These are phyloP conservation scores for Phytopythium cucurbitacearum DNA, from an alignment of 352 stramenopile species.

Conservation along the genomic window DNA sequence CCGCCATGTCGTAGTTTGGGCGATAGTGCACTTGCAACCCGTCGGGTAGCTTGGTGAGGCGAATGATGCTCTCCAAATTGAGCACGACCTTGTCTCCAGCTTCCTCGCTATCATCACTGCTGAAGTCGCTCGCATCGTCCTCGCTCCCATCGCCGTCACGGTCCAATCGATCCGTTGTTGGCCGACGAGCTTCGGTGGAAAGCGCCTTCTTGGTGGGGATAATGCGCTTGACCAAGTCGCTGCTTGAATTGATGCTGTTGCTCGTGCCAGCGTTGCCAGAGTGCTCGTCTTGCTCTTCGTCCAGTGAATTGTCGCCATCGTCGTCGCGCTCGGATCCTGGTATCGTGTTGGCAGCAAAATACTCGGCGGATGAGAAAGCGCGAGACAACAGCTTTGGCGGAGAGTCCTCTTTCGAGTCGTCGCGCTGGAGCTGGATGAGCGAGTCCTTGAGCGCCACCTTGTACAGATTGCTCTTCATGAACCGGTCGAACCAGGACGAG, in stretches of 20 bases:
- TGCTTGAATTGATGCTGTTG: slow-evolving; percentile 2
- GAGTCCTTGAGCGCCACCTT: slow-evolving; percentile 74
- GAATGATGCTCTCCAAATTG: slow-evolving; percentile 83
- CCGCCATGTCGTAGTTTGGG: slow-evolving; percentile 56
- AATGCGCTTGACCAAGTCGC: slow-evolving; percentile 1
- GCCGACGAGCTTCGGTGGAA: too few relatives aligned
- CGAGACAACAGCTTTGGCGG: slow-evolving; percentile 60
- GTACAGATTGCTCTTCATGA: slow-evolving; percentile 84
- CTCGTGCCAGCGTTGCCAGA: slow-evolving; percentile 8
- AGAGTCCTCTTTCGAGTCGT: slow-evolving; percentile 61
- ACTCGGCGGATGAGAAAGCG: slow-evolving; percentile 49
- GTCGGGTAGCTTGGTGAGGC: slow-evolving; percentile 70
- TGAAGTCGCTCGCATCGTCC: slow-evolving; percentile 23
- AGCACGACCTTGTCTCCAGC: slow-evolving; percentile 49
- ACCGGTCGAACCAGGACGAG: slow-evolving; percentile 79
- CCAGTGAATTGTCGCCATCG: neutral
- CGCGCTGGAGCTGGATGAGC: slow-evolving; percentile 50
- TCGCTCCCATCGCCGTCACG: slow-evolving; percentile 4
- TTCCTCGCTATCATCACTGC: slow-evolving; percentile 40
- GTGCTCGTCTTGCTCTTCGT: slow-evolving; percentile 9
- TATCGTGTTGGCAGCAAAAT: slow-evolving; percentile 13
- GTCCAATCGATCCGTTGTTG: neutral
- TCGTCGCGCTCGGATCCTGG: slow-evolving; percentile 3
- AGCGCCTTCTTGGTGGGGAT: too few relatives aligned
- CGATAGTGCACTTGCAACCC: slow-evolving; percentile 81